Evolutionary conservation across 1,139 yeast species (phyloP).

Genomic region (Geotrichum histeridarum): DNA sequence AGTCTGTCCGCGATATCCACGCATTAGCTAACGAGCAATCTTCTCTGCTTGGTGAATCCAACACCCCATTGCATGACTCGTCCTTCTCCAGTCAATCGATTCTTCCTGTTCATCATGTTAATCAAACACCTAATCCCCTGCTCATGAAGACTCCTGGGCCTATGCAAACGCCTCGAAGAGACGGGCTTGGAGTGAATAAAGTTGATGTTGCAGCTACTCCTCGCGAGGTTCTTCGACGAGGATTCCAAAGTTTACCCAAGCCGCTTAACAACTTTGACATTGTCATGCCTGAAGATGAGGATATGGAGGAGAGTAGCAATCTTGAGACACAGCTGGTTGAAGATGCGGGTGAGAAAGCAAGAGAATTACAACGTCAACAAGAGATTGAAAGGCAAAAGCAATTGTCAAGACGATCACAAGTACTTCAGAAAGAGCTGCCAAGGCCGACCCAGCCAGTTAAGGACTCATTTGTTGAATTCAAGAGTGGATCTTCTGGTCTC

Average conservation of each 20-base stretch:
- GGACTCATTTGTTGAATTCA: slow-evolving; percentile 23
- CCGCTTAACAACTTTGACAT: slow-evolving; percentile 59
- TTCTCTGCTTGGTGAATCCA: slow-evolving; percentile 32
- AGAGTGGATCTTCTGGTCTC: slow-evolving; percentile 12
- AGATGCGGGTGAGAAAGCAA: slow-evolving; percentile 40
- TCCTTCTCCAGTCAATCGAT: slow-evolving; percentile 20
- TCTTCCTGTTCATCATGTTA: slow-evolving; percentile 5
- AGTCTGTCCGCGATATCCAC: slow-evolving; percentile 31
- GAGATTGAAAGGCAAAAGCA: slow-evolving; percentile 30
- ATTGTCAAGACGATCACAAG: slow-evolving; percentile 45
- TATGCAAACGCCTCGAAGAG: slow-evolving; percentile 23
- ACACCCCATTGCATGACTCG: slow-evolving; percentile 26
- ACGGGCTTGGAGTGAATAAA: slow-evolving; percentile 26
- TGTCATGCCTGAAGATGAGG: slow-evolving; percentile 38
- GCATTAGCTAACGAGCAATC: slow-evolving; percentile 32
- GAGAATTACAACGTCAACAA: slow-evolving; percentile 27
- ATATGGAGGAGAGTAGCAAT: slow-evolving; percentile 25
- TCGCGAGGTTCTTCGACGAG: slow-evolving; percentile 26
- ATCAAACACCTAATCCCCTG: slow-evolving; percentile 25
- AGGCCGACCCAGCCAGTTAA: slow-evolving; percentile 28
- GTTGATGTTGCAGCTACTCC: slow-evolving; percentile 25
- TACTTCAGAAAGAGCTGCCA: slow-evolving; percentile 46
- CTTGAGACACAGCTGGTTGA: slow-evolving; percentile 21
- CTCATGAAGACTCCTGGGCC: slow-evolving; percentile 17
- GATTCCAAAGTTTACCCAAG: slow-evolving; percentile 45